Evolutionary conservation across 2,329 filamentous ascomycete species (phyloP).

Genomic region (Neofusicoccum cordaticola): DNA sequence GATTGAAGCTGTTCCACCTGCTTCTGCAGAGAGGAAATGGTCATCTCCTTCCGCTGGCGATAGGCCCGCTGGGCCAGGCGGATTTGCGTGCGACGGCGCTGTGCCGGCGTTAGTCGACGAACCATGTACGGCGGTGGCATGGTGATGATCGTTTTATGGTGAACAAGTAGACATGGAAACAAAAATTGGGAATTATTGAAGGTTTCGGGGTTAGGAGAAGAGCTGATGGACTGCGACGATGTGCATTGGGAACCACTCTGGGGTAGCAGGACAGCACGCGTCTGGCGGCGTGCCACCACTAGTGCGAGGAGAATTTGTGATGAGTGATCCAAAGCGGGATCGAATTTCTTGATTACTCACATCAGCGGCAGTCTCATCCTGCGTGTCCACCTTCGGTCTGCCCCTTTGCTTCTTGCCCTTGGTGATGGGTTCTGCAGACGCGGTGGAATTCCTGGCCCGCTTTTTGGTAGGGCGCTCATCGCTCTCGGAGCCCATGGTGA

Average conservation of each 20-base stretch:
- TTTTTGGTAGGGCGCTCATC: conserved; percentile 32
- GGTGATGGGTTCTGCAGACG: conserved; percentile 24
- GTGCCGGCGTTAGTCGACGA: conserved; percentile 10
- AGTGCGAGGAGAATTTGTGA: conserved; percentile 2
- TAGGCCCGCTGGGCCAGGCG: conserved; percentile 83
- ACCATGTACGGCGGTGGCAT: conserved; percentile 10
- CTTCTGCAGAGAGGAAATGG: conserved; percentile 69
- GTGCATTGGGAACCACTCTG: background rate
- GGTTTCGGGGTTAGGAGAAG: background rate
- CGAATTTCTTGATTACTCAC: conserved; percentile 52
- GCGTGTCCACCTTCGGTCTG: conserved; percentile 71
- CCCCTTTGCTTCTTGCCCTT: conserved; percentile 60
- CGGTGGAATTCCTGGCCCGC: conserved; percentile 27
- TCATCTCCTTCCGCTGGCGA: conserved; percentile 77
- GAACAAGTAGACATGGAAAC: background rate
- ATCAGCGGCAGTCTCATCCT: conserved; percentile 74
- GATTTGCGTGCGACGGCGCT: conserved; percentile 84
- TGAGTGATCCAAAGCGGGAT: conserved; percentile 12
- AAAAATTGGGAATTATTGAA: background rate
- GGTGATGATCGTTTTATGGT: background rate
- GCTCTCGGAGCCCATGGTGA: conserved; percentile 8
- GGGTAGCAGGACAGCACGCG: background rate
- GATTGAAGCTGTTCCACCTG: conserved; percentile 67
- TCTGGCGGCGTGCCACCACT: background rate
- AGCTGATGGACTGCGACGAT: background rate